Evolutionary conservation across 768 basidiomycete species (phyloP).

Genomic region (Mycena capillaripes): DNA sequence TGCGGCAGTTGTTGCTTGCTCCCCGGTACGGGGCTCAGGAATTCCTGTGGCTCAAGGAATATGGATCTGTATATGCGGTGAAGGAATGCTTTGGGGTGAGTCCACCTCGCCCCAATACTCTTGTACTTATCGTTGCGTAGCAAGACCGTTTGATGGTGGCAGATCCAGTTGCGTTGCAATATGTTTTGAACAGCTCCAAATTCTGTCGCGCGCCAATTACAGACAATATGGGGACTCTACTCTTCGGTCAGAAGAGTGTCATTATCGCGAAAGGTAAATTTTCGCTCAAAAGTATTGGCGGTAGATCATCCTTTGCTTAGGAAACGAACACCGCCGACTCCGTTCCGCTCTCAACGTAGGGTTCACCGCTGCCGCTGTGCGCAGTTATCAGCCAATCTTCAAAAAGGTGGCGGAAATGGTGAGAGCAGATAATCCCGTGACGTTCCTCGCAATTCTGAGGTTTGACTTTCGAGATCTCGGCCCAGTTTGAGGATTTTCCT

Average conservation of each 20-base stretch:
- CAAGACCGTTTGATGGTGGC: constrained; percentile 18
- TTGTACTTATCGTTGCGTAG: not conserved
- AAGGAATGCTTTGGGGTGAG: constrained; percentile 23
- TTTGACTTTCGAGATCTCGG: not conserved
- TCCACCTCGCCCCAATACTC: not conserved
- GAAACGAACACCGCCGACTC: constrained; percentile 5
- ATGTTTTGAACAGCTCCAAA: constrained; percentile 15
- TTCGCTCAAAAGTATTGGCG: not conserved
- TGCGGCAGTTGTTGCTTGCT: not conserved
- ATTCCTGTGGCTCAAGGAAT: not conserved
- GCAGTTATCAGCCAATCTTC: constrained; percentile 1
- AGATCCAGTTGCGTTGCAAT: constrained; percentile 5
- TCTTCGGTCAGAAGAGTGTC: constrained; percentile 14
- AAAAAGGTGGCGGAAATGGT: not conserved
- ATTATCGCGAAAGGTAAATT: not conserved
- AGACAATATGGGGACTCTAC: not conserved
- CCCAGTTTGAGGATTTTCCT: not conserved
- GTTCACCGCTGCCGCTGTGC: not conserved
- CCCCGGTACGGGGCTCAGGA: constrained; percentile 8
- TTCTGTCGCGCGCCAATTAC: not conserved
- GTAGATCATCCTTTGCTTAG: not conserved
- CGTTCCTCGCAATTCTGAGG: not conserved
- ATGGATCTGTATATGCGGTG: not conserved
- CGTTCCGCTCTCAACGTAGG: constrained; percentile 5
- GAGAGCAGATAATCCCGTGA: not conserved